Percentiles rank a stretch among this genome's conserved stretches.
These are phyloP conservation scores for Fusarium veterinarium DNA, from an alignment of 2,329 filamentous ascomycete species.

Conservation along the genomic window DNA sequence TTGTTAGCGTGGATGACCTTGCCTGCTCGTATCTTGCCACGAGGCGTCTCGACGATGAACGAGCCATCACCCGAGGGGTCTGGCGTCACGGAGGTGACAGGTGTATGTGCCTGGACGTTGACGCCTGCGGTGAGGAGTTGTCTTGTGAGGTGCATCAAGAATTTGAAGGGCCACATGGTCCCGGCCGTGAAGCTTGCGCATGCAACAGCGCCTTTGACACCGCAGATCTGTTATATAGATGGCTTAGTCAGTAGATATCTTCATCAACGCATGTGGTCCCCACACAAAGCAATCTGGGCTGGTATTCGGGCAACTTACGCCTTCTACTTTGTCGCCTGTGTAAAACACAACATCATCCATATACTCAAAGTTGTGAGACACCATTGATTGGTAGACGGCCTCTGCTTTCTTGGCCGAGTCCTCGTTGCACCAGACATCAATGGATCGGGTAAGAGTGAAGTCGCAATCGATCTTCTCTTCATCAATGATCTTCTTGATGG, in stretches of 20 bases:
- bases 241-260: not conserved
- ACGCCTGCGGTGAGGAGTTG: not conserved
- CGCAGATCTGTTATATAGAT: not conserved
- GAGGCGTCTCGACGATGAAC: not conserved
- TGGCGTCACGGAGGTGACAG: not conserved
- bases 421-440: conserved; percentile 9
- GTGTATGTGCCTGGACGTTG: conserved; percentile 1
- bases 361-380: conserved; percentile 2
- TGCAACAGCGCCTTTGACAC: conserved; percentile 6
- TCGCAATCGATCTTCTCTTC: conserved; percentile 9
- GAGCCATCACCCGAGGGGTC: not conserved
- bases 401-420: conserved; percentile 2
- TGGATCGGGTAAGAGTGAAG: conserved; percentile 1
- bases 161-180: conserved; percentile 5
- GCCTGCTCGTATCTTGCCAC: conserved; percentile 62
- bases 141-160: conserved; percentile 52
- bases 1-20: conserved; percentile 75
- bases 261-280: fast-evolving
- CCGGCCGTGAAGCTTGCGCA: conserved; percentile 2
- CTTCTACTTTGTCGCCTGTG: not conserved
- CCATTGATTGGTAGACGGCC: not conserved
- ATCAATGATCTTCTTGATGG: conserved; percentile 8
- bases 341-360: conserved; percentile 11
- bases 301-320: not conserved
- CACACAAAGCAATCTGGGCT: not conserved